Evolutionary conservation across 2,329 filamentous ascomycete species (phyloP).

Genomic region (Ciborinia camelliae): DNA sequence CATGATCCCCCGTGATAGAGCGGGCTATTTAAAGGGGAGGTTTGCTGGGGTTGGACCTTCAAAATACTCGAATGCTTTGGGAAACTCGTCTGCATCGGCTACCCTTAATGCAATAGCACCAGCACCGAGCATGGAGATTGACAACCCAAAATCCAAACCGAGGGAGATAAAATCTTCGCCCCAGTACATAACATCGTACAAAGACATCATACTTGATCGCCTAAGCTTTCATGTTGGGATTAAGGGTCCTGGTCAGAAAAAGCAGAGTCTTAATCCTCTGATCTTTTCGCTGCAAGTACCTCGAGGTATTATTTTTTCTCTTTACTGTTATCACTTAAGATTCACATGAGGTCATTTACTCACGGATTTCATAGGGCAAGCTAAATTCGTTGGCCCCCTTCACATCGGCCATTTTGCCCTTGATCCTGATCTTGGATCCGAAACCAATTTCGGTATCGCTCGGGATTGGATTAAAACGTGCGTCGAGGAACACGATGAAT

Average conservation of each 20-base stretch:
- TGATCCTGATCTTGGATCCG: background rate
- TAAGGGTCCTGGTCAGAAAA: background rate
- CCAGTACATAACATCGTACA: too few relatives aligned
- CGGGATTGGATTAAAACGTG: constrained; percentile 18
- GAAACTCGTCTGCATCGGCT: too few relatives aligned
- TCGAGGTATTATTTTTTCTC: background rate
- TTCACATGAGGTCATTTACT: background rate
- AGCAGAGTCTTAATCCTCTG: background rate
- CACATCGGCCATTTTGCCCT: background rate
- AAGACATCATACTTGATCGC: too few relatives aligned
- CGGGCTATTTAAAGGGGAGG: too few relatives aligned
- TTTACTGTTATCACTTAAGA: background rate
- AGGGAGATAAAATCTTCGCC: too few relatives aligned
- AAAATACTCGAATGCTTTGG: too few relatives aligned
- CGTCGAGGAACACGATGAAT: constrained; percentile 3
- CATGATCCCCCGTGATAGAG: too few relatives aligned
- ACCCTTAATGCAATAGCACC: too few relatives aligned
- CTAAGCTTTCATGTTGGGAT: too few relatives aligned
- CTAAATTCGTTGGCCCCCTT: background rate
- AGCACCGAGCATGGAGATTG: too few relatives aligned
- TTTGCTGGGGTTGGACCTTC: too few relatives aligned
- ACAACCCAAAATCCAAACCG: too few relatives aligned
- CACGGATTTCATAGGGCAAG: background rate
- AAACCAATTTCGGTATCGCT: background rate
- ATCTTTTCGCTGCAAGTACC: background rate